A percentile compares a stretch with the other conserved stretches of the same genome.
Conservation (phyloP, 164 flowering plant genomes). For the Berberis vulgaris region DNA sequence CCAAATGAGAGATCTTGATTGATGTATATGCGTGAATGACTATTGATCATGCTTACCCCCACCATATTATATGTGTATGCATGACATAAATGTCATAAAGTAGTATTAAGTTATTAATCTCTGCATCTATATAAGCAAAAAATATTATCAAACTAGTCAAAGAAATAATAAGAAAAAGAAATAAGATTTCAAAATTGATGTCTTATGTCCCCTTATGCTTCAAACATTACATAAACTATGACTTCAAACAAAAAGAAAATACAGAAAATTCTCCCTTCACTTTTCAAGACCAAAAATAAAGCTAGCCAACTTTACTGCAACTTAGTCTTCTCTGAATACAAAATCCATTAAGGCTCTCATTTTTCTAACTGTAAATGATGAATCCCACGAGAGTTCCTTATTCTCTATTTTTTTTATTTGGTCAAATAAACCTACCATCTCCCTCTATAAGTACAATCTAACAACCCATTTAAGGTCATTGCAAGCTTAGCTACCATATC, state of each 20-base stretch:
- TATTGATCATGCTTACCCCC: background rate
- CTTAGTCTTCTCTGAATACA: background rate
- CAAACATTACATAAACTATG: constrained; percentile 3
- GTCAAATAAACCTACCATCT: background rate
- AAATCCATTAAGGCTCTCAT: background rate
- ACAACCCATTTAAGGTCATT: background rate
- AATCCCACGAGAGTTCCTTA: constrained; percentile 7
- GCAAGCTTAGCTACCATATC: background rate
- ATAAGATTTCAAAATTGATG: background rate
- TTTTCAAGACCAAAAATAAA: background rate
- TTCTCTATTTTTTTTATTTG: constrained; percentile 3
- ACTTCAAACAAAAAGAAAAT: constrained; percentile 1
- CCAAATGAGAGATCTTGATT: too few species aligned
- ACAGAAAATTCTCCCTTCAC: background rate
- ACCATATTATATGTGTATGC: background rate
- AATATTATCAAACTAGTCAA: background rate
- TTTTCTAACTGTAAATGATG: background rate
- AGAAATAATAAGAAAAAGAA: background rate
- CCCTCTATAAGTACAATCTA: background rate
- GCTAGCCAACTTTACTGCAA: background rate
- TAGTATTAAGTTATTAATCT: background rate
- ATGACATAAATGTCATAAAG: background rate
- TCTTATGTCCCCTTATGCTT: background rate
- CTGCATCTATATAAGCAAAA: background rate
- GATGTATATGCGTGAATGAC: background rate